These are phyloP conservation scores for Mycotypha africana DNA, from an alignment of 371 early-diverging fungal species.

Conservation along the genomic window DNA sequence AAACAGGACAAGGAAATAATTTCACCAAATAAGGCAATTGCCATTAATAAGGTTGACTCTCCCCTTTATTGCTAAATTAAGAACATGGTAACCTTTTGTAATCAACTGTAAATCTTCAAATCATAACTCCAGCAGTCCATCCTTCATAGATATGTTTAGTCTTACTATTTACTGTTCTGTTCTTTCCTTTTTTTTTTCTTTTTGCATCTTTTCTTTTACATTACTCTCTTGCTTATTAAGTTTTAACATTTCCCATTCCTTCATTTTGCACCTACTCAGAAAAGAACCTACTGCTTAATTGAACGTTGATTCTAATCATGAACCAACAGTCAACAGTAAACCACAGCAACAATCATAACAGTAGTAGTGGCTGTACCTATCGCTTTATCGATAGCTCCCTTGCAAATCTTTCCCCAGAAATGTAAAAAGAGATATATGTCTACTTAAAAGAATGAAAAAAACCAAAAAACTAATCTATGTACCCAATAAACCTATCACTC, in stretches of 20 bases:
- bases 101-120: no score
- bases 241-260: conserved; percentile 1
- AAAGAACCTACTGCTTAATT: no score
- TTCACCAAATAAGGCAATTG: conserved; percentile 18
- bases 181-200: conserved; percentile 13
- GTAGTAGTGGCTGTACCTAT: conserved; percentile 27
- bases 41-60: no score
- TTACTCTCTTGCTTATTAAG: not conserved
- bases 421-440: conserved; percentile 15
- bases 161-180: not conserved
- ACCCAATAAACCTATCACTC: not conserved
- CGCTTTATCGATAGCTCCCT: conserved; percentile 38
- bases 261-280: no score
- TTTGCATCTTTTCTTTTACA: not conserved
- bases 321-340: no score
- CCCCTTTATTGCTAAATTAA: no score
- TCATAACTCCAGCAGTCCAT: no score
- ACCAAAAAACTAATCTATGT: not conserved
- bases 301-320: no score
- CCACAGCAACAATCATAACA: not conserved
- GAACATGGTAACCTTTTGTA: no score
- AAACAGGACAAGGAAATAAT: conserved; percentile 22
- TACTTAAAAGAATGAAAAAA: not conserved
- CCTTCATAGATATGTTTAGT: conserved; percentile 2
- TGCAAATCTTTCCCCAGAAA: conserved; percentile 22